phyloP scores from a whole-genome alignment of 1,284 basidiomycete genomes.

The Hemileia vastatrix region DNA sequence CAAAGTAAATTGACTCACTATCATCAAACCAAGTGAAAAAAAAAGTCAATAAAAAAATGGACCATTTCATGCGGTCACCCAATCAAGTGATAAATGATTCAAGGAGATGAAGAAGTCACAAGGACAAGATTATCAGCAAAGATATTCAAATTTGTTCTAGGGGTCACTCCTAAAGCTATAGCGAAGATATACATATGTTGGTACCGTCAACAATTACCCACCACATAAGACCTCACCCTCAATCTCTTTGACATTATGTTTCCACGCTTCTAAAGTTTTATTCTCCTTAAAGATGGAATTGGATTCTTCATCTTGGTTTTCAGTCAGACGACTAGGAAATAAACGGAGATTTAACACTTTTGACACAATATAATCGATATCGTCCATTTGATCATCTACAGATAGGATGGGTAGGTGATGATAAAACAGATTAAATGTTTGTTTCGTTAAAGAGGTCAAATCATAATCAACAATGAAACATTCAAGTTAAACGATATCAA shows the following conservation, averaged over 20 bases:
- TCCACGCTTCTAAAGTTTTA: slow-evolving; percentile 59
- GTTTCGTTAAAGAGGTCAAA: slow-evolving; percentile 1
- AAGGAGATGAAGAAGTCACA: not conserved
- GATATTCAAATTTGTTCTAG: too few species aligned
- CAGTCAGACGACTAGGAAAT: slow-evolving; percentile 1
- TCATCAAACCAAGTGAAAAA: too few species aligned
- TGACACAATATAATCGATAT: slow-evolving; percentile 61
- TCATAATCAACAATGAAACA: slow-evolving; percentile 5
- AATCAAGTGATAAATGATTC: not conserved
- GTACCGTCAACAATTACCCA: slow-evolving; percentile 27
- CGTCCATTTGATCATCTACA: slow-evolving; percentile 65
- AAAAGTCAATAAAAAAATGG: too few species aligned
- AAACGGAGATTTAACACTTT: slow-evolving; percentile 56
- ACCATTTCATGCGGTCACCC: too few species aligned
- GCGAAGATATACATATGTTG: not conserved
- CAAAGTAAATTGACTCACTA: slow-evolving; percentile 76
- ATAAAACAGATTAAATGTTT: slow-evolving; percentile 19
- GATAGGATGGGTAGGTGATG: too few species aligned
- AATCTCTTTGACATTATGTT: slow-evolving; percentile 68
- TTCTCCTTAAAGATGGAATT: not conserved
- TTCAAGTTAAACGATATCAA: slow-evolving; percentile 13
- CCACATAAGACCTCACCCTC: slow-evolving; percentile 73
- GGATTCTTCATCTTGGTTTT: slow-evolving; percentile 46
- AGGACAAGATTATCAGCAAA: too few species aligned
- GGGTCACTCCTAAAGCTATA: not conserved